Evolutionary conservation across 2,329 filamentous ascomycete genomes (phyloP).

Genomic region (Fusarium miscanthi): DNA sequence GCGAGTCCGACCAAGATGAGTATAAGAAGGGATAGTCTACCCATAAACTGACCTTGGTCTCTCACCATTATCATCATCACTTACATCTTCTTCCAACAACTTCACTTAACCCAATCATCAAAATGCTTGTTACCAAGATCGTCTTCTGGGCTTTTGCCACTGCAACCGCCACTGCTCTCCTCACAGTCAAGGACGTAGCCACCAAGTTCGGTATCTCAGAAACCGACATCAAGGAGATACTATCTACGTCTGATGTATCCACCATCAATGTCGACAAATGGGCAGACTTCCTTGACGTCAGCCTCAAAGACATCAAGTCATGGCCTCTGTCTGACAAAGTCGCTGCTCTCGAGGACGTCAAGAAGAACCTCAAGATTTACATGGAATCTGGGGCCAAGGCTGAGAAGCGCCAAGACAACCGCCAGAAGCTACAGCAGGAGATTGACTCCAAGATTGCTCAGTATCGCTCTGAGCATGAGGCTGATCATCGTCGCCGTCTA

Average conservation of each 20-base stretch:
- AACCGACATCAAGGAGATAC: background rate
- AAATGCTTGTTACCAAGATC: slow-evolving; percentile 8
- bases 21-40: background rate
- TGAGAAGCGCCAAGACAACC: background rate
- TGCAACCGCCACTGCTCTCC: background rate
- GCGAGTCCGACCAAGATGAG: background rate
- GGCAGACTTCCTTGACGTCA: background rate
- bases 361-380: background rate
- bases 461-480: background rate
- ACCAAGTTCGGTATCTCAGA: background rate
- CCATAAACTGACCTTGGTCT: fast-evolving
- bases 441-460: background rate
- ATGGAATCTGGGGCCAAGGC: background rate
- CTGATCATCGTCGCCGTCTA: background rate
- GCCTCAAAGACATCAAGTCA: background rate
- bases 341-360: background rate
- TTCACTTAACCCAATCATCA: background rate
- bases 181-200: background rate
- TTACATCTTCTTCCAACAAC: background rate
- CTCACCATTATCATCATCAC: background rate
- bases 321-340: background rate
- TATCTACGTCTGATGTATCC: background rate
- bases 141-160: slow-evolving; percentile 1
- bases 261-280: slow-evolving; percentile 1
- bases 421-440: background rate